phyloP scores from a whole-genome alignment of 2,329 filamentous ascomycete genomes.

The Nannizziopsis barbatae region DNA sequence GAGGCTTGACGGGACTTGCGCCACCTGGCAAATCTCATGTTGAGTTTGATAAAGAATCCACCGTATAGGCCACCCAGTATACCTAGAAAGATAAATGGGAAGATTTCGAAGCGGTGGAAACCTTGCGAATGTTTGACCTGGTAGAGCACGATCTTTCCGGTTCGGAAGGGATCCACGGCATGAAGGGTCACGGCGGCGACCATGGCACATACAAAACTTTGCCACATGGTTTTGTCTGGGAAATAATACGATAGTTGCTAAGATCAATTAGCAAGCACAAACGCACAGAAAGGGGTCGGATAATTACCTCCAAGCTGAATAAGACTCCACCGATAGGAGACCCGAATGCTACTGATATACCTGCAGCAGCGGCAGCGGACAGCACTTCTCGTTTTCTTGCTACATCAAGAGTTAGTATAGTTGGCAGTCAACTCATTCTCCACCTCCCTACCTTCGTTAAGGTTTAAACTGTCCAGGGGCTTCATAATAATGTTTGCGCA shows the following conservation, averaged over 20 bases:
- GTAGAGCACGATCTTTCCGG: constrained; percentile 89
- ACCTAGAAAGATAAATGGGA: constrained; percentile 78
- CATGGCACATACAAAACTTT: constrained; percentile 98
- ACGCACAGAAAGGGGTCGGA: background rate
- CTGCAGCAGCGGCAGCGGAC: constrained; percentile 81
- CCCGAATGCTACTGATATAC: constrained; percentile 88
- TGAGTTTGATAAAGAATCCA: constrained; percentile 85
- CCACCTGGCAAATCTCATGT: constrained; percentile 76
- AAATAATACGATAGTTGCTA: constrained; percentile 93
- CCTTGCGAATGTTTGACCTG: constrained; percentile 85
- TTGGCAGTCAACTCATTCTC: background rate
- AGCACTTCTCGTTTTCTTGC: constrained; percentile 87
- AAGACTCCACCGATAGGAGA: constrained; percentile 88
- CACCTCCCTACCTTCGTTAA: constrained; percentile 53
- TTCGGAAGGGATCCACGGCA: constrained; percentile 85
- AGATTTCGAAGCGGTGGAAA: constrained; percentile 89
- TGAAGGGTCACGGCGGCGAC: constrained; percentile 91
- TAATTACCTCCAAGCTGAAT: constrained; percentile 73
- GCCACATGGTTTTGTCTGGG: constrained; percentile 99
- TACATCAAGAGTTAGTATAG: constrained; percentile 27
- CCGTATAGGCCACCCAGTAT: constrained; percentile 89
- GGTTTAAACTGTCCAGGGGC: constrained; percentile 81
- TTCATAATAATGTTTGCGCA: constrained; percentile 93
- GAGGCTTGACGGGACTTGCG: constrained; percentile 60
- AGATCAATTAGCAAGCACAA: constrained; percentile 16